Conservation (phyloP, 495 filamentous ascomycete species). For the Thozetella sp. region DNA sequence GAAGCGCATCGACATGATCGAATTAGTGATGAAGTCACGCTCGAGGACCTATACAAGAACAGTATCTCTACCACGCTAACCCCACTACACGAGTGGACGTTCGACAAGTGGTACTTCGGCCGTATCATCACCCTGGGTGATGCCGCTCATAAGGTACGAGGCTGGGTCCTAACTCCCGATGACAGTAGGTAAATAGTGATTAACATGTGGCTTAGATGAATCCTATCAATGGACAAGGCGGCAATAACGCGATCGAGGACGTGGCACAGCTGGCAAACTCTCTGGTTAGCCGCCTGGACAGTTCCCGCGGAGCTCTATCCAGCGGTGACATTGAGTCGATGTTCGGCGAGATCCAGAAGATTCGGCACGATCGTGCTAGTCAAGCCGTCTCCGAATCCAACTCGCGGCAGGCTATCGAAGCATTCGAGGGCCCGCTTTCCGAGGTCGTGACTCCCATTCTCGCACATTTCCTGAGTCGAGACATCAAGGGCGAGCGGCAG, state of each 20-base stretch:
- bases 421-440: conserved; percentile 3
- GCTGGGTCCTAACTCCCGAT: too few species aligned
- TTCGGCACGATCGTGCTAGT: conserved; percentile 1
- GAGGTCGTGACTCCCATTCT: background rate
- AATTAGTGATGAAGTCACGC: too few species aligned
- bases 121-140: too few species aligned
- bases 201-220: conserved; percentile 17
- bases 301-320: background rate
- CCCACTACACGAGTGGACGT: too few species aligned
- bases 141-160: too few species aligned
- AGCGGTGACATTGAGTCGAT: conserved; percentile 5
- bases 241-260: conserved; percentile 37
- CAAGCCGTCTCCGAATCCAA: background rate
- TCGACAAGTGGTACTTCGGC: too few species aligned
- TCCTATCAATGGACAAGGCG: conserved; percentile 31
- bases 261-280: conserved; percentile 32
- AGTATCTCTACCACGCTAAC: too few species aligned
- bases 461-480: background rate
- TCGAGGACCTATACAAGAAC: too few species aligned
- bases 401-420: conserved; percentile 1
- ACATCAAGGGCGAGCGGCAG: background rate
- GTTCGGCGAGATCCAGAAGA: conserved; percentile 6
- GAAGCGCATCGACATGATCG: too few species aligned
- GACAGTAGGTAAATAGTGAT: too few species aligned
- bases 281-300: conserved; percentile 3